Evolutionary conservation across 257 asterid genomes (phyloP), one percentile per base, ranked within the genome.

Genomic region (Verbascum thapsus): DNA sequence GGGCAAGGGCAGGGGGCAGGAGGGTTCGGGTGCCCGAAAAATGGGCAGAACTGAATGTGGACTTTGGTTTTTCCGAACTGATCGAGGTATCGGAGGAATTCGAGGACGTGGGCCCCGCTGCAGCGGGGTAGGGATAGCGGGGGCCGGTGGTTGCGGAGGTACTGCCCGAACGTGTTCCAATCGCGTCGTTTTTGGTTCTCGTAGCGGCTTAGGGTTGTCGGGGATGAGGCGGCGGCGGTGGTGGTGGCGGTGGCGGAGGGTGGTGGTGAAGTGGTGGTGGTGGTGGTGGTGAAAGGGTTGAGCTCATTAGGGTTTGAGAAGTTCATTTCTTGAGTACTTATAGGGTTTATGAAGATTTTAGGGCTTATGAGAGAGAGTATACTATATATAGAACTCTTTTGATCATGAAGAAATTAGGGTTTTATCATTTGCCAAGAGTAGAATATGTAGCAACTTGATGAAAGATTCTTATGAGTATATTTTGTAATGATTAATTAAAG

Each of bases 31-130:
- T 79, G 84, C 0, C 91, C 91, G n/a, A 47, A 84, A 37, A 81
- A 84, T 1, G 92, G 92, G 64, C 92, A 85, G 8, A 81, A 40
- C 41, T 63, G 83, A 4, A 76, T 77, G 63, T 85, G 91, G 12
- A 84, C 88, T 47, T 84, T 84, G 3, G 91, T 84, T 34, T 84
- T 84, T 0, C 91, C 91, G 20, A 84, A 81, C 55, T 81, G 91
- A 20, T 84, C 91, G 5, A 84, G 73, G 75, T 84, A 84, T 0
- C 91, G 66, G 32, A 81, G 77, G 68, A 84, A 84, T 45, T 84
- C 91, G 11, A 84, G 84, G 18, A 84, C 92, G 41, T 85, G 92
- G 54, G 92, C 92, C 0, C 92, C 92, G 68, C 92, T 85, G 79
- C 92, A 81, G 30, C 86, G 85, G 39, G 81, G 48, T 3, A 85